These are phyloP conservation scores for Komagataella pastoris DNA, from an alignment of 805 yeast species.

Conservation along the genomic window DNA sequence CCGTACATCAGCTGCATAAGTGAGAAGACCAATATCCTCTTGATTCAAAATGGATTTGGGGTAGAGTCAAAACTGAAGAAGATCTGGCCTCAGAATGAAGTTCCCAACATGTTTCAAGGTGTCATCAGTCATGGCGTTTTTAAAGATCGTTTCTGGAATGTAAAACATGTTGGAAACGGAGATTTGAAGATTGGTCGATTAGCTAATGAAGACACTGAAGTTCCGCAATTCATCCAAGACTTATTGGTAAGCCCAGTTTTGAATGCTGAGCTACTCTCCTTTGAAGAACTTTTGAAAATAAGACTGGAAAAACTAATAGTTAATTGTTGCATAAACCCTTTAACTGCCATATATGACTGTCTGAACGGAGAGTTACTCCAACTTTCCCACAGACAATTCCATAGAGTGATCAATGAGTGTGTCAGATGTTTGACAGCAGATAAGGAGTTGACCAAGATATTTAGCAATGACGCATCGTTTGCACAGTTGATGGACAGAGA, in stretches of 20 bases:
- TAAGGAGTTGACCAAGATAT: not conserved
- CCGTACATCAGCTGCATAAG: constrained; percentile 38
- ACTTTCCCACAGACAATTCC: constrained; percentile 22
- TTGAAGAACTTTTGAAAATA: constrained; percentile 31
- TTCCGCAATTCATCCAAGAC: constrained; percentile 10
- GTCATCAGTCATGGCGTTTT: constrained; percentile 79
- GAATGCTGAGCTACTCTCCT: constrained; percentile 17
- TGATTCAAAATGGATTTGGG: constrained; percentile 87
- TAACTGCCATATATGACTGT: constrained; percentile 68
- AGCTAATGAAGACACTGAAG: constrained; percentile 5
- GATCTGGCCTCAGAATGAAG: constrained; percentile 36
- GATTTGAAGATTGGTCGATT: constrained; percentile 44
- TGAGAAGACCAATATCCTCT: constrained; percentile 38
- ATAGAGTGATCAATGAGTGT: constrained; percentile 29
- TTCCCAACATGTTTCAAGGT: constrained; percentile 61
- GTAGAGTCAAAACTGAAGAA: constrained; percentile 35
- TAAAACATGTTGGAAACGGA: constrained; percentile 64
- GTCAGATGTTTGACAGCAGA: constrained; percentile 21
- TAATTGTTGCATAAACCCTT: constrained; percentile 75
- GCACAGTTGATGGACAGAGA: constrained; percentile 13
- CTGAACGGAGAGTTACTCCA: constrained; percentile 60
- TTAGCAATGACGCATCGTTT: constrained; percentile 9
- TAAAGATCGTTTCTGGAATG: constrained; percentile 28
- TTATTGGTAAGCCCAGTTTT: constrained; percentile 15
- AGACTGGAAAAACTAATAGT: constrained; percentile 70